Evolutionary conservation across 2,329 filamentous ascomycete genomes (phyloP).

Genomic region (Colletotrichum musae): DNA sequence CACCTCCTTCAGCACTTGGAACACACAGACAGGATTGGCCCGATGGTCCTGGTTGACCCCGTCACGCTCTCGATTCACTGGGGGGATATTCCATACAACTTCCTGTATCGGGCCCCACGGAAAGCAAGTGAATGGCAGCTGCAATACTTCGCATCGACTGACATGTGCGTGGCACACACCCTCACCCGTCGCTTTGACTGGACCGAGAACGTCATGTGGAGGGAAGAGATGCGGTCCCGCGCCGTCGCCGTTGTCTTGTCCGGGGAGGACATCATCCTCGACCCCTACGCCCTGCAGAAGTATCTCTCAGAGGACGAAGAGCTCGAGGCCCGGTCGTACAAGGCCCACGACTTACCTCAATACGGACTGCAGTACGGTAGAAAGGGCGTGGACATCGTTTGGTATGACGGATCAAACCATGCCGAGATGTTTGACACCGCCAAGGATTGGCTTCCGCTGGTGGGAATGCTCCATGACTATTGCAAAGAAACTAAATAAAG

Average conservation of each 20-base stretch:
- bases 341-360: neutral
- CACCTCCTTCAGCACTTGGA: constrained; percentile 62
- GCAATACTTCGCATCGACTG: constrained; percentile 78
- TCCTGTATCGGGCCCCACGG: constrained; percentile 63
- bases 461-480: neutral
- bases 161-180: constrained; percentile 75
- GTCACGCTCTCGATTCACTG: constrained; percentile 77
- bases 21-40: constrained; percentile 58
- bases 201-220: constrained; percentile 79
- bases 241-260: constrained; percentile 70
- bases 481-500: neutral
- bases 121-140: constrained; percentile 78
- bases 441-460: neutral
- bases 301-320: constrained; percentile 61
- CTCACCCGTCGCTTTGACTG: constrained; percentile 79
- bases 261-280: constrained; percentile 74
- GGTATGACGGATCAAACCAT: constrained; percentile 4
- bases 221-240: constrained; percentile 67
- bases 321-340: neutral
- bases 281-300: constrained; percentile 68
- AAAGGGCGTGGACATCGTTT: constrained; percentile 9
- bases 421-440: constrained; percentile 11
- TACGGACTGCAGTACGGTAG: neutral
- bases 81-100: constrained; percentile 80
- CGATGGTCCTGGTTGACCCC: constrained; percentile 68